Evolutionary conservation across 805 yeast species (phyloP), one percentile per base, ranked within the genome.

Genomic region (Clavispora fructus): DNA sequence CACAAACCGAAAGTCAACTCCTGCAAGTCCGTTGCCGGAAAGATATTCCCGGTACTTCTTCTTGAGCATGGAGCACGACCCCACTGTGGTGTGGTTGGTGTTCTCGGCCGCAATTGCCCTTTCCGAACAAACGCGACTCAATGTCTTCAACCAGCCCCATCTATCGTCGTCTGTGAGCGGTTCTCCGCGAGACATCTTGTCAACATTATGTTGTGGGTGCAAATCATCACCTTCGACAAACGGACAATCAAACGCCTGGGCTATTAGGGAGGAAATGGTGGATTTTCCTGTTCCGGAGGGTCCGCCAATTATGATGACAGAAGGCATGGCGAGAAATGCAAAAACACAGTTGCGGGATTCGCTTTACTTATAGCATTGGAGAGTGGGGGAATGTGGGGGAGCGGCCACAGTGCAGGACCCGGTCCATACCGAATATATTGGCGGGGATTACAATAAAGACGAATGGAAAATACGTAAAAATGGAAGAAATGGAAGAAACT

Each of bases 211-310:
- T 37, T 56, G 54, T 2, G 95, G 89, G 63, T 91, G 97, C 26
- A 84, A 73, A 2, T 71, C 64, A 62, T 94, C 99, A 6, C 98
- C 99, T 63, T 94, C 99, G 11, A 90, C 63, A 59, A 78, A 90
- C 2, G 80, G 73, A 41, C 84, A 73, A 2, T 63, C 48, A 16
- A 80, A 73, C 19, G 65, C 58, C 17, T 66, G 49, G 0, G 84
- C 63, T 17, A 91, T 58, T 10, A 63, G 57, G 12, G 68, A 67
- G 0, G 87, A 95, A 17, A 86, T 77, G 1, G 97, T 87, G 19
- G 95, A 75, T 62, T 94, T 94, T 1, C 99, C 99, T 1, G 96
- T 86, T 8, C 98, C 98, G 0, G 97, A 91, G 0, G 98, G 96
- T 0, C 99, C 99, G 11, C 95, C 97, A 8, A 92, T 80, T 2